Percentiles rank a stretch among this genome's conserved stretches.
phyloP scores from a whole-genome alignment of 2,329 filamentous ascomycete genomes.

The Triangularia setosa region DNA sequence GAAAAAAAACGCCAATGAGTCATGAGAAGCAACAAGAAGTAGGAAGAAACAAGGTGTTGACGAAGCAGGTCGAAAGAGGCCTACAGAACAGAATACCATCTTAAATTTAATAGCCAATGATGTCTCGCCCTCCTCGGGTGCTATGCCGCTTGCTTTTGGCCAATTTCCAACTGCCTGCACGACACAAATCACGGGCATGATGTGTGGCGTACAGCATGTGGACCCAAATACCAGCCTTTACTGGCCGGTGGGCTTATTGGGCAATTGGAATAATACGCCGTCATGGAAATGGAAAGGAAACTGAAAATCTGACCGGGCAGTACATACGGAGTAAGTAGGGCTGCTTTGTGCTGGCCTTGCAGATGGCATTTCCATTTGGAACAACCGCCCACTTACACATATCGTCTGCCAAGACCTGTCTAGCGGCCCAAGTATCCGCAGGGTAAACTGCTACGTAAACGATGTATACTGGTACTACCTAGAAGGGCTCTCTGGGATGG shows the following conservation, averaged over 20 bases:
- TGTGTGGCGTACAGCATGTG: neutral
- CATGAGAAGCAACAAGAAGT: neutral
- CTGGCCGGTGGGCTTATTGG: neutral
- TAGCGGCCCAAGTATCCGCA: neutral
- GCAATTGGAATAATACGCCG: neutral
- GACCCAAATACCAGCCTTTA: neutral
- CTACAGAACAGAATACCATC: neutral
- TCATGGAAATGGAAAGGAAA: neutral
- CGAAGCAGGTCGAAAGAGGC: neutral
- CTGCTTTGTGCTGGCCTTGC: neutral
- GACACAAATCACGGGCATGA: neutral
- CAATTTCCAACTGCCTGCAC: neutral
- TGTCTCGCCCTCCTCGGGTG: neutral
- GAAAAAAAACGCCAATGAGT: neutral
- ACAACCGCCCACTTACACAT: neutral
- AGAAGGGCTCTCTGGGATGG: no score
- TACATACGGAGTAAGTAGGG: neutral
- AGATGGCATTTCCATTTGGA: neutral
- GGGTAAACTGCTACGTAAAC: no score
- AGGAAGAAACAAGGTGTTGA: neutral
- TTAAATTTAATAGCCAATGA: neutral
- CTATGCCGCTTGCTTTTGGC: neutral
- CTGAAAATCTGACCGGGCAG: neutral
- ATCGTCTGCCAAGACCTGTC: neutral
- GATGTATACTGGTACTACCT: no score